Conservation (phyloP, 2,329 filamentous ascomycete species). For the Thelonectria blattea region DNA sequence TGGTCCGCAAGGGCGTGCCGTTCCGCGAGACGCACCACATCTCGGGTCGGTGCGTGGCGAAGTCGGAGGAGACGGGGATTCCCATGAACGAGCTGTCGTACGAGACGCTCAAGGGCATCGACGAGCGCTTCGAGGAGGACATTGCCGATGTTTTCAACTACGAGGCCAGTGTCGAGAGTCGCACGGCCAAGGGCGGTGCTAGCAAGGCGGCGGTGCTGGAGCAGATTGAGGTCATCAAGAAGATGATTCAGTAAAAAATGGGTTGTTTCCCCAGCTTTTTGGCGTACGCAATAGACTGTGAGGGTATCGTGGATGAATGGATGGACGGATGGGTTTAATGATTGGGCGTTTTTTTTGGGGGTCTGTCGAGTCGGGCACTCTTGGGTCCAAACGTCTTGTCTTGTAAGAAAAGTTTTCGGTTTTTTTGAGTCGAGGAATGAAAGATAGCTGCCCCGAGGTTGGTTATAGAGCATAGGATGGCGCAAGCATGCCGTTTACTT, state of each 20-base stretch:
- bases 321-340: not conserved
- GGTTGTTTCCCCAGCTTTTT: no score
- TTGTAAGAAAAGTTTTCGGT: not conserved
- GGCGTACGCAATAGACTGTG: no score
- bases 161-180: conserved; percentile 66
- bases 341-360: conserved; percentile 2
- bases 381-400: not conserved
- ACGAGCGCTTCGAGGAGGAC: conserved; percentile 44
- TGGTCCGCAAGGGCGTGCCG: conserved; percentile 57
- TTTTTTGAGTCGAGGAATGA: not conserved
- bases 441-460: not conserved
- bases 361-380: not conserved
- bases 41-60: not conserved
- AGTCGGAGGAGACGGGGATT: conserved; percentile 1
- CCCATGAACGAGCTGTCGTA: conserved; percentile 4
- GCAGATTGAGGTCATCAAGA: conserved; percentile 60
- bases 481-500: not conserved
- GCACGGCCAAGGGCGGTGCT: conserved; percentile 76
- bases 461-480: conserved; percentile 1
- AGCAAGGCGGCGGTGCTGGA: conserved; percentile 69
- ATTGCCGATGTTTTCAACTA: not conserved
- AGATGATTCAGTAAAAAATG: conserved; percentile 40
- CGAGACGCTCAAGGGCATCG: conserved; percentile 2
- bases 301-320: not conserved
- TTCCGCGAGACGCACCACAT: conserved; percentile 10